Percentiles rank a stretch among this genome's conserved stretches.
phyloP scores from a whole-genome alignment of 768 basidiomycete species.

The Calvatia gigantea region DNA sequence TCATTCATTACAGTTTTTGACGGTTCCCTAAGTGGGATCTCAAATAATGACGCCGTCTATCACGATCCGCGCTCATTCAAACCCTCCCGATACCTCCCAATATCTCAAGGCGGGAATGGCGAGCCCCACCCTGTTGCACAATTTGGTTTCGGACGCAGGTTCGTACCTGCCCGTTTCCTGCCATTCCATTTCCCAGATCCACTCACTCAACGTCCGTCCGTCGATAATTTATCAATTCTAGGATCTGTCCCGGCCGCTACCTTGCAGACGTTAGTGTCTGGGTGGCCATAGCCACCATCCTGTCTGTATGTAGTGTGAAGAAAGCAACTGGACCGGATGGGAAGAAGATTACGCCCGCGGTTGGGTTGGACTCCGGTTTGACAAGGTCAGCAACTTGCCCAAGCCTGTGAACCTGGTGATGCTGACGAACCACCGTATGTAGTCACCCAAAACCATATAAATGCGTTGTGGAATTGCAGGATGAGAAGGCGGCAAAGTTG shows the following conservation, averaged over 20 bases:
- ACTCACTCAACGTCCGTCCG: no score
- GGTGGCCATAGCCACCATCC: slow-evolving; percentile 22
- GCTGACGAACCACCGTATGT: background rate
- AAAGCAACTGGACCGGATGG: slow-evolving; percentile 15
- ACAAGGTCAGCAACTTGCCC: background rate
- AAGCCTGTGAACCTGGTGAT: slow-evolving; percentile 11
- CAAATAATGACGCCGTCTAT: slow-evolving; percentile 46
- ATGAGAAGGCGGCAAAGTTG: background rate
- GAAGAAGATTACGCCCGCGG: slow-evolving; percentile 23
- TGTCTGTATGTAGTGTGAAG: slow-evolving; percentile 25
- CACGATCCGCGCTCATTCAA: slow-evolving; percentile 46
- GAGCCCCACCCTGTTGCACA: no score
- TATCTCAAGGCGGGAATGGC: background rate
- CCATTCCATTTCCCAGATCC: background rate
- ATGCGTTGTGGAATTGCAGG: background rate
- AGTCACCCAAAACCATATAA: slow-evolving; percentile 4
- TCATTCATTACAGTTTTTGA: no score
- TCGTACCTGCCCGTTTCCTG: background rate
- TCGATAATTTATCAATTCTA: background rate
- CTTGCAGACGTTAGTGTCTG: slow-evolving; percentile 40
- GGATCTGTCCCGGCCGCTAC: slow-evolving; percentile 37
- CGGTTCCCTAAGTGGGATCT: slow-evolving; percentile 36
- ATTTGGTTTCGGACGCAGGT: background rate
- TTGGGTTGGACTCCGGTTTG: background rate
- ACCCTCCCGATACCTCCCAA: slow-evolving; percentile 50